Percentiles rank a stretch among this genome's conserved stretches.
Evolutionary conservation across 192 early-diverging fungal genomes (phyloP).

Genomic region (Backusella parvicylindrica): DNA sequence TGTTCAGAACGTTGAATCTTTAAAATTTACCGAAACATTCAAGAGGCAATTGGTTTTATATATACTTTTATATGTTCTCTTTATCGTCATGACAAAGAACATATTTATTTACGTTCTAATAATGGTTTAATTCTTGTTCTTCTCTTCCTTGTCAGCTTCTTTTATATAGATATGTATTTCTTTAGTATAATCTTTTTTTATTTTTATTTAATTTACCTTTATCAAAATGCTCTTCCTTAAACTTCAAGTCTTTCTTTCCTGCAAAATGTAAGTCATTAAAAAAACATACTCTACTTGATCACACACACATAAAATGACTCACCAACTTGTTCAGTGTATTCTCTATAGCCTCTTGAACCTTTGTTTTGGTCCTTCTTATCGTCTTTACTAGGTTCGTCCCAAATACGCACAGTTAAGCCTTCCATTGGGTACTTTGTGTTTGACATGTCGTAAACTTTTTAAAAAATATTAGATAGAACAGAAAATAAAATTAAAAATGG

Average conservation of each 20-base stretch:
- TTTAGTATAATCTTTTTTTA: not conserved
- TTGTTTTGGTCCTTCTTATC: not conserved
- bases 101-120: no score
- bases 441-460: not conserved
- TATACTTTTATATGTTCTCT: no score
- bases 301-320: not conserved
- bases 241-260: not conserved
- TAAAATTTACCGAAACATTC: no score
- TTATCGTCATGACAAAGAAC: no score
- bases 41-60: no score
- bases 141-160: not conserved
- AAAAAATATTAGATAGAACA: not conserved
- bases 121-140: not conserved
- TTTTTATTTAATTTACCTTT: not conserved
- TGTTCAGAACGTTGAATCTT: no score
- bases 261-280: not conserved
- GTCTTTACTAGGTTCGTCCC: not conserved
- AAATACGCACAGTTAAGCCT: slow-evolving; percentile 9
- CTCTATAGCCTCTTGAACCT: slow-evolving; percentile 6
- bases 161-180: not conserved
- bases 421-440: not conserved
- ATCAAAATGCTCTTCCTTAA: not conserved
- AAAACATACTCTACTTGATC: not conserved
- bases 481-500: not conserved
- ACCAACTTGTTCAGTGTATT: slow-evolving; percentile 6